Percentiles rank a stretch among this genome's conserved stretches.
Conservation (phyloP, 352 stramenopile genomes). For the Phytophthora fragariaefolia region DNA sequence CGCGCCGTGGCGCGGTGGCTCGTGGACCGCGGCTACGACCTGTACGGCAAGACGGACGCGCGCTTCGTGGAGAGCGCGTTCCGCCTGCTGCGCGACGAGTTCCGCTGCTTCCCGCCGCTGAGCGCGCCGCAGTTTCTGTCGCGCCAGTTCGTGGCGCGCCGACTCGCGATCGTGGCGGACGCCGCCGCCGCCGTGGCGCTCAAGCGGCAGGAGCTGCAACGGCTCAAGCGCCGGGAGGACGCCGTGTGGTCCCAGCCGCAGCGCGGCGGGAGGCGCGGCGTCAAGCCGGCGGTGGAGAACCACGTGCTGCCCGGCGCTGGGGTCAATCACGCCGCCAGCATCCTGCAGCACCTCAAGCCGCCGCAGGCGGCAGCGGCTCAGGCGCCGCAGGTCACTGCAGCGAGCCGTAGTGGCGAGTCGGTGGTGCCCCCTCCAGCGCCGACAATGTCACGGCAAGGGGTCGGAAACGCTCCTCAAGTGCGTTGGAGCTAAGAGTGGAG, state of each 20-base stretch:
- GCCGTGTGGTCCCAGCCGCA: conserved; percentile 62
- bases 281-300: conserved; percentile 46
- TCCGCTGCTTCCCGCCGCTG: conserved; percentile 72
- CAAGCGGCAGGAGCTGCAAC: conserved; percentile 56
- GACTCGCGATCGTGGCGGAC: conserved; percentile 66
- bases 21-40: conserved; percentile 64
- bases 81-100: conserved; percentile 75
- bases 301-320: conserved; percentile 40
- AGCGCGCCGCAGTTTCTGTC: conserved; percentile 73
- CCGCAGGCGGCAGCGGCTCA: background rate
- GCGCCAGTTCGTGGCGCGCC: conserved; percentile 60
- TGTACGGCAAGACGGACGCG: conserved; percentile 80
- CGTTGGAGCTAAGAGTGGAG: background rate
- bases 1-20: conserved; percentile 66
- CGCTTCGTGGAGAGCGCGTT: conserved; percentile 81
- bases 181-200: conserved; percentile 51
- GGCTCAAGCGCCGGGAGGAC: conserved; percentile 50
- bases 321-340: conserved; percentile 37
- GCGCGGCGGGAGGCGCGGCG: conserved; percentile 16
- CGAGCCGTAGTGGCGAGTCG: background rate
- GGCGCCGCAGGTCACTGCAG: conserved; percentile 1
- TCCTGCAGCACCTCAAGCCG: conserved; percentile 44
- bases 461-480: background rate
- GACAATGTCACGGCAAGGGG: background rate
- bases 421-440: background rate